Base-by-base conservation (phyloP, 805 yeast genomes). In the Limtongia smithiae region DNA sequence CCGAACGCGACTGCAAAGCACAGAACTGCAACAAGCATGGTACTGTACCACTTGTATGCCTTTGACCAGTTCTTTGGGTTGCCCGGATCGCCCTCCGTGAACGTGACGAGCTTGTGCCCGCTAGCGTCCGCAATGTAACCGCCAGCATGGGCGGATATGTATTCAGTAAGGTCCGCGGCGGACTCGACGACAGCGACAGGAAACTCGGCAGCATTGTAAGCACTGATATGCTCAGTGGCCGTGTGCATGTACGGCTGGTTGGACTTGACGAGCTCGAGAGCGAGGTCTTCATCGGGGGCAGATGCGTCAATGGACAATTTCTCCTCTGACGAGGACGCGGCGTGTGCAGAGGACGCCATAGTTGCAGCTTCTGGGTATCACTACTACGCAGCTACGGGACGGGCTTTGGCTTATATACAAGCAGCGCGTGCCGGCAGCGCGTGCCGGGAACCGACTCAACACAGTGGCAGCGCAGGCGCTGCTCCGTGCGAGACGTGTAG, bases 1-100 rank as follows among this genome's bases (percentile, higher is more conserved):
- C 84, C 77, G 65, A 83, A 73, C 0, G 90, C 82, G 36, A 82
- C 79, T 46, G 79, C 74, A 49, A 82, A 71, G 37, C 86, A 77
- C 4, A 81, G 70, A 7, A 70, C 11, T 1, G 86, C 80, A 8
- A 82, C 71, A 8, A 79, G 66, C 37, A 72, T 37, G 0, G 87
- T 75, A 33, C 81, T 71, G 39, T 68, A 61, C 80, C 85, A 81
- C 63, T 82, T 83, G 42, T 76, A 71, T 60, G 68, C 61, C 4
- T 45, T 49, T 1, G 85, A 46, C 71, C 70, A 66, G 37, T 65
- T 52, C 39, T 60, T 52, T 11, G 70, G 70, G 46, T 67, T 60
- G 3, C 55, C 65, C 4, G 51, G 49, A 44, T 67, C 70, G 15
- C 50, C 51, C 7, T 59, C 54, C 28, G 20, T 32, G 41, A 59